phyloP scores from a whole-genome alignment of 805 yeast species.

The Ogataea zsoltii region DNA sequence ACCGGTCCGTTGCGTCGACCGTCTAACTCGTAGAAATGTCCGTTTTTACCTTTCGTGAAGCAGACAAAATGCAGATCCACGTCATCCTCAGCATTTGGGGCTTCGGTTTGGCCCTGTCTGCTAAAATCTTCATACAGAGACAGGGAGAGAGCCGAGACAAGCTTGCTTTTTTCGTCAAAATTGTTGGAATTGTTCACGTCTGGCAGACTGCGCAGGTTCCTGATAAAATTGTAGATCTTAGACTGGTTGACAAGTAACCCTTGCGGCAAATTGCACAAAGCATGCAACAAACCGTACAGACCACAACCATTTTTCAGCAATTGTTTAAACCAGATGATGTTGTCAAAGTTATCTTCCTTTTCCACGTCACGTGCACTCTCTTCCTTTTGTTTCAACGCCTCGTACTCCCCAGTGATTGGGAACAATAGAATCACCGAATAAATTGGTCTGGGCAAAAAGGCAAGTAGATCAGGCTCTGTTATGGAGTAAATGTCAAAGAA shows the following conservation, averaged over 20 bases:
- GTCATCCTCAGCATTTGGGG: conserved; percentile 57
- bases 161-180: conserved; percentile 25
- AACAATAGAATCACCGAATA: conserved; percentile 76
- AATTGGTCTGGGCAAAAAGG: conserved; percentile 80
- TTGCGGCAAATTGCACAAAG: conserved; percentile 45
- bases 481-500: conserved; percentile 85
- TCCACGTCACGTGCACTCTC: conserved; percentile 16
- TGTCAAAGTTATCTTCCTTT: conserved; percentile 33
- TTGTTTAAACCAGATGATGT: conserved; percentile 78
- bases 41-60: conserved; percentile 55
- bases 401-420: conserved; percentile 71
- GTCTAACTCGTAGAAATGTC: conserved; percentile 77
- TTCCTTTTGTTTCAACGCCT: conserved; percentile 43
- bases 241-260: conserved; percentile 45
- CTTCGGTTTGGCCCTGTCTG: conserved; percentile 62
- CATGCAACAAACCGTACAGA: conserved; percentile 79
- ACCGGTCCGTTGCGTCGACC: conserved; percentile 83
- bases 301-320: conserved; percentile 91
- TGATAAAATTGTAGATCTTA: conserved; percentile 24
- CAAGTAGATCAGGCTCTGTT: conserved; percentile 78
- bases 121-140: conserved; percentile 45
- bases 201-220: conserved; percentile 6
- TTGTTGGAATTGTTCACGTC: conserved; percentile 23
- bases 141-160: conserved; percentile 29
- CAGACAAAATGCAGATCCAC: conserved; percentile 77